Base-by-base conservation (phyloP, 495 filamentous ascomycete genomes). In the Penicilliopsis zonata region DNA sequence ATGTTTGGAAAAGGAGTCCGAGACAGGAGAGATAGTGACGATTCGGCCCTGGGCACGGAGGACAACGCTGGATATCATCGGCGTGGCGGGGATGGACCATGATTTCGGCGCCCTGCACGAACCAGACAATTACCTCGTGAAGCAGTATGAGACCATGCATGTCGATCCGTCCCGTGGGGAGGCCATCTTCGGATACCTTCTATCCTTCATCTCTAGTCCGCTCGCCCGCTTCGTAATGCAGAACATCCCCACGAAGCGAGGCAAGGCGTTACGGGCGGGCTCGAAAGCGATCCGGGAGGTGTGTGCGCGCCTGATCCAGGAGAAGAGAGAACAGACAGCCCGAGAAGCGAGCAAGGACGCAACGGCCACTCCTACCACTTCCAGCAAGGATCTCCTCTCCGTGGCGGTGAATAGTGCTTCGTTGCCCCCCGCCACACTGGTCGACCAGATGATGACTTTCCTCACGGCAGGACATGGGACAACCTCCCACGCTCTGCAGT, bases 391-490 rank as follows among this genome's bases (percentile, higher is more conserved):
- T 44, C 93, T 95, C 36, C 63, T 94, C 33, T 84, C 80, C 5
- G 77, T 90, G 0, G 86, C 87, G 13, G 53, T 94, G 15, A 69
- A 80, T 35, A 81, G 74, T 13, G 82, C 78, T 23, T 72, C 28
- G 3, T 93, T 92, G 50, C 68, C 63, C 17, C 82, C 88, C 30
- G 80, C 86, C 19, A 78, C 82, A 32, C 75, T 94, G 15, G 65
- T 84, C 24, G 83, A 94, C 49, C 87, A 95, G 49, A 70, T 90
- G 50, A 93, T 94, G 86, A 95, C 87, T 2, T 94, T 95, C 62
- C 74, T 94, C 2, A 81, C 78, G 1, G 87, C 88, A 0, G 88
- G 88, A 12, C 88, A 95, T 50, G 88, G 93, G 61, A 81, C 76
- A 5, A 80, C 76, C 5, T 61, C 76, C 2, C 57, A 69, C 4